These are phyloP conservation scores for Hippophae rhamnoides DNA, from an alignment of 306 rosid species.

Conservation along the genomic window DNA sequence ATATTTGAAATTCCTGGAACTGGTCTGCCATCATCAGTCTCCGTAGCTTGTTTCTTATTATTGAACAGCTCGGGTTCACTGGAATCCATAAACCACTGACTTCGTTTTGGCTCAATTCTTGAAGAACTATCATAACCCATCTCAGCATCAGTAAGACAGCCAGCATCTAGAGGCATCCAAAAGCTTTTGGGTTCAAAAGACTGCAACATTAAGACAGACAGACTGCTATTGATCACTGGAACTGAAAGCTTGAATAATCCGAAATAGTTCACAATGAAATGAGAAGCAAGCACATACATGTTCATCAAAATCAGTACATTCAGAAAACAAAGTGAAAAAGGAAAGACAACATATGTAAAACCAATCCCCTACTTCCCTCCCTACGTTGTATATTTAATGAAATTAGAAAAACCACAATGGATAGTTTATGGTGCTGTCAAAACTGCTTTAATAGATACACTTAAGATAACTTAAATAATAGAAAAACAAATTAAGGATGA, in stretches of 20 bases:
- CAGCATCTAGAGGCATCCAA: conserved; percentile 68
- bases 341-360: too few species aligned
- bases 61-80: conserved; percentile 45
- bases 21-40: conserved; percentile 48
- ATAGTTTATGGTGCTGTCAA: too few species aligned
- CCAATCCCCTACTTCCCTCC: too few species aligned
- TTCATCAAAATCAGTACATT: too few species aligned
- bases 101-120: conserved; percentile 67
- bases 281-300: not conserved
- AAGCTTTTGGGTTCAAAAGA: conserved; percentile 77
- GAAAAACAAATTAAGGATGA: too few species aligned
- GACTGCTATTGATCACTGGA: not conserved
- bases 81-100: conserved; percentile 74
- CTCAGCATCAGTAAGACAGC: conserved; percentile 69
- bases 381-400: too few species aligned
- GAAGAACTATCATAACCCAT: conserved; percentile 67
- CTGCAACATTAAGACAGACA: conserved; percentile 28
- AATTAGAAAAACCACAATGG: too few species aligned
- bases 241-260: conserved; percentile 5
- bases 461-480: too few species aligned
- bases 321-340: too few species aligned
- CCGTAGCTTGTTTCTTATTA: conserved; percentile 75
- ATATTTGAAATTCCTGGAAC: conserved; percentile 49
- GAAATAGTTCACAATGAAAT: not conserved
- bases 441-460: too few species aligned